phyloP scores from a whole-genome alignment of 2,329 filamentous ascomycete genomes.

The Exophiala phaeomuriformis region DNA sequence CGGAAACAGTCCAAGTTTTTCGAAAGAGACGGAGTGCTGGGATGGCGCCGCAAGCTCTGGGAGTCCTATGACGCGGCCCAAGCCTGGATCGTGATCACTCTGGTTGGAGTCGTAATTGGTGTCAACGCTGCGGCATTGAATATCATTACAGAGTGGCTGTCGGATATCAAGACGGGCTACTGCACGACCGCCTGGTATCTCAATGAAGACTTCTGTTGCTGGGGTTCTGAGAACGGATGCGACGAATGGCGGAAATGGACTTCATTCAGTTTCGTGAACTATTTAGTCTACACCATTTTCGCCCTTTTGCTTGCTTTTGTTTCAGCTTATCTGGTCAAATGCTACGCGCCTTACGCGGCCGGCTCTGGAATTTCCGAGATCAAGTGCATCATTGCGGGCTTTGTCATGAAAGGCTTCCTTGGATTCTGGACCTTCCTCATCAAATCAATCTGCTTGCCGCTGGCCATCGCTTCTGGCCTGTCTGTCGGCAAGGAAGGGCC shows the following conservation, averaged over 20 bases:
- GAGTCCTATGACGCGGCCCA: slow-evolving; percentile 94
- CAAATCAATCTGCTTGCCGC: slow-evolving; percentile 82
- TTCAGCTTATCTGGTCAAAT: slow-evolving; percentile 76
- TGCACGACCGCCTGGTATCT: slow-evolving; percentile 94
- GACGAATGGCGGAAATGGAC: slow-evolving; percentile 87
- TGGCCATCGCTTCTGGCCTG: slow-evolving; percentile 87
- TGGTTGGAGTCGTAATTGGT: slow-evolving; percentile 86
- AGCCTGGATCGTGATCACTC: slow-evolving; percentile 93
- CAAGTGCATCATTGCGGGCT: slow-evolving; percentile 97
- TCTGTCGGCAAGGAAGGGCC: slow-evolving; percentile 96
- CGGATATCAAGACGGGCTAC: slow-evolving; percentile 92
- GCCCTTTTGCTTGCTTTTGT: slow-evolving; percentile 75
- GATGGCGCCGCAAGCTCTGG: slow-evolving; percentile 73
- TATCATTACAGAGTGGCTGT: slow-evolving; percentile 93
- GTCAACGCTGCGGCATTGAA: slow-evolving; percentile 88
- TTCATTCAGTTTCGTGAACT: slow-evolving; percentile 68
- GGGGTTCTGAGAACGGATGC: slow-evolving; percentile 87
- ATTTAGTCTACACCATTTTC: slow-evolving; percentile 79
- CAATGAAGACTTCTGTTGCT: slow-evolving; percentile 96
- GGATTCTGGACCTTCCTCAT: slow-evolving; percentile 86
- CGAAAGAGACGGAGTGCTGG: slow-evolving; percentile 58
- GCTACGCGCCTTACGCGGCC: slow-evolving; percentile 90
- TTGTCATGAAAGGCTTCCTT: slow-evolving; percentile 98
- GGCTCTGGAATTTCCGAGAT: slow-evolving; percentile 97
- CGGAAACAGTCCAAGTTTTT: slow-evolving; percentile 67